Percentiles rank a stretch among this genome's conserved stretches.
Conservation (phyloP, 257 asterid genomes). For the Solanum tacnaense region DNA sequence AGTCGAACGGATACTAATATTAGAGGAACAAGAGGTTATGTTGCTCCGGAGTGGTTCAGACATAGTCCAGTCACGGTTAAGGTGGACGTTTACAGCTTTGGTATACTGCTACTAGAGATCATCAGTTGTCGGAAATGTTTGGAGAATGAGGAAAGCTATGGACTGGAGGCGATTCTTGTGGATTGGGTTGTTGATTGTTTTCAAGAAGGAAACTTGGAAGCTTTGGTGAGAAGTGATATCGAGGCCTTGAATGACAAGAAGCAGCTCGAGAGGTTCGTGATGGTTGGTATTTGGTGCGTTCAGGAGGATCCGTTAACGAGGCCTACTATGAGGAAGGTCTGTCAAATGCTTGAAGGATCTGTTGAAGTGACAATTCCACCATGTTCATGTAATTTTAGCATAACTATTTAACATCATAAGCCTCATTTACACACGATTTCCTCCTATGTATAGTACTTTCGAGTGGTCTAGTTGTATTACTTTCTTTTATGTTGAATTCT, state of each 20-base stretch:
- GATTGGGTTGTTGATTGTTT: conserved; percentile 28
- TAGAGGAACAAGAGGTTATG: conserved; percentile 2
- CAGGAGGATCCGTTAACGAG: conserved; percentile 17
- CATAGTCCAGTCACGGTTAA: conserved; percentile 14
- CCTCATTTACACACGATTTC: background rate
- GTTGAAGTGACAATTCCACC: conserved; percentile 7
- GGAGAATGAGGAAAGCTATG: background rate
- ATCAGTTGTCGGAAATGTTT: conserved; percentile 10
- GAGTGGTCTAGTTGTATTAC: background rate
- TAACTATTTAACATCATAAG: background rate
- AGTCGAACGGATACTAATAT: background rate
- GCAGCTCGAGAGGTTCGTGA: conserved; percentile 11
- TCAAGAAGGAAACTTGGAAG: background rate
- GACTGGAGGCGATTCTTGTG: background rate
- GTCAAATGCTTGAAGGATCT: conserved; percentile 25
- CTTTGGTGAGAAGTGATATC: conserved; percentile 3
- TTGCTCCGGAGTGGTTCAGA: background rate
- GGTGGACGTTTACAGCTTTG: conserved; percentile 32
- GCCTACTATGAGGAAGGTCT: conserved; percentile 22
- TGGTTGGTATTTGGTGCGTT: conserved; percentile 27
- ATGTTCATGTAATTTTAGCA: background rate
- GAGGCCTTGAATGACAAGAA: conserved; percentile 14
- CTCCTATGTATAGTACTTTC: background rate
- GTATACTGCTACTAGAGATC: conserved; percentile 24
- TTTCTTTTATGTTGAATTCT: background rate